Evolutionary conservation across 257 asterid genomes (phyloP), one percentile per base, ranked within the genome.

Genomic region (Nicotiana noctiflora): DNA sequence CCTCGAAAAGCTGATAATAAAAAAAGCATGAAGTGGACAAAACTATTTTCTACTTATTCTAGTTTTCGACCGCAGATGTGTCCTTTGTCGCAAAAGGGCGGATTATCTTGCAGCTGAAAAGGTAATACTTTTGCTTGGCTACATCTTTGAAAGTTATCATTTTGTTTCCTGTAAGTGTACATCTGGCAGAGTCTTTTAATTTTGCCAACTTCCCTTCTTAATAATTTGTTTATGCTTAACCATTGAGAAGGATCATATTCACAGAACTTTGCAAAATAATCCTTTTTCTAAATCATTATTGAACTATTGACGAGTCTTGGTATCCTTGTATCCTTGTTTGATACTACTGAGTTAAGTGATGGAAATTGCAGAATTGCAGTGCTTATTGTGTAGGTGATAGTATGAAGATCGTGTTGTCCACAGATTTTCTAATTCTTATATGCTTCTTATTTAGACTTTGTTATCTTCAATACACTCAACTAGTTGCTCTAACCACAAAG

Each of bases 11-110:
- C 77, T 46, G 34, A 19, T 72, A 44, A 44, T 44, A 13, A 21
- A 70, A 70, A 70, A 49, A 79, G 12, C 75, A 32, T 15, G 27
- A n/a, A 11, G 44, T 6, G 32, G 56, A 27, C n/a, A 8, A 51
- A 66, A 40, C 37, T 32, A 29, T 49, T 6, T 80, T 27, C 70
- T 32, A 12, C 37, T 68, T 52, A 70, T 49, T 18, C 32, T 56
- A 37, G n/a, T 61, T 82, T 57, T 44, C 65, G 32, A 53, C 49
- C 86, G 88, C 90, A 95, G 99, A 86, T 95, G 99, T 40, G 99
- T 95, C 66, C 95, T 95, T 61, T 95, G 99, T 82, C 93, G 97
- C 60, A 92, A 85, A 86, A 90, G 98, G 83, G 98, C 98, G 67
- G 97, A 90, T 84, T 90, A 91, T 84, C 97, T 95, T 40, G 98